These are phyloP conservation scores for Diaporthe amygdali DNA, from an alignment of 2,329 filamentous ascomycete species.

Conservation along the genomic window DNA sequence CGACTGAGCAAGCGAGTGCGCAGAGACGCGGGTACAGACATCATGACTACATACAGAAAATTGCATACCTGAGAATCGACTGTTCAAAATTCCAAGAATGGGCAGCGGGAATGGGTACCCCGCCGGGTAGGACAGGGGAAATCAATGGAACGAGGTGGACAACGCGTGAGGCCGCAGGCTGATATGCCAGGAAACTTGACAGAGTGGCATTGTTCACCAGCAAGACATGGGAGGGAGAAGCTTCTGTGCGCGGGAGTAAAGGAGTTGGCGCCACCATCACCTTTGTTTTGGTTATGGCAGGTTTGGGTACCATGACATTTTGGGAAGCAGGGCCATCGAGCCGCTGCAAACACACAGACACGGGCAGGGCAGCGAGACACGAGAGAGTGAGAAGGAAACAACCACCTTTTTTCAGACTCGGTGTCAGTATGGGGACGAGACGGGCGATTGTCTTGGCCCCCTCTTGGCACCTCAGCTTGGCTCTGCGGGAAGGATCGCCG, in stretches of 20 bases:
- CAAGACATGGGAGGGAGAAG: not conserved
- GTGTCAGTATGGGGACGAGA: slow-evolving; percentile 9
- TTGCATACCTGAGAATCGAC: not conserved
- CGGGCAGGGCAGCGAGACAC: not conserved
- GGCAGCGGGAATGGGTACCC: not conserved
- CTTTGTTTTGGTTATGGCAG: not conserved
- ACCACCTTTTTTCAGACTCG: slow-evolving; percentile 1
- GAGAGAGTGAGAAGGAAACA: not conserved
- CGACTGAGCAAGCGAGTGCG: not conserved
- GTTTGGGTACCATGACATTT: not conserved
- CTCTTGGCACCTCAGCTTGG: slow-evolving; percentile 17
- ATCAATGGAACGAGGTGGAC: not conserved
- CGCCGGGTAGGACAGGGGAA: not conserved
- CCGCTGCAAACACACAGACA: not conserved
- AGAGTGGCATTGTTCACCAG: not conserved
- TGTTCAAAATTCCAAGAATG: not conserved
- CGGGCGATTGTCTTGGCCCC: not conserved
- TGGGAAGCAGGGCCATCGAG: not conserved
- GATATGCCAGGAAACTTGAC: not conserved
- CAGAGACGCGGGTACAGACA: slow-evolving; percentile 11
- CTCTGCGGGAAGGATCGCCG: slow-evolving; percentile 11
- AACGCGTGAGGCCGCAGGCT: not conserved
- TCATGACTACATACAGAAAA: slow-evolving; percentile 1
- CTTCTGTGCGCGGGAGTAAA: not conserved
- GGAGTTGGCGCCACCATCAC: not conserved